These are phyloP conservation scores for Luffa aegyptiaca DNA, from an alignment of 306 rosid species.

Conservation along the genomic window DNA sequence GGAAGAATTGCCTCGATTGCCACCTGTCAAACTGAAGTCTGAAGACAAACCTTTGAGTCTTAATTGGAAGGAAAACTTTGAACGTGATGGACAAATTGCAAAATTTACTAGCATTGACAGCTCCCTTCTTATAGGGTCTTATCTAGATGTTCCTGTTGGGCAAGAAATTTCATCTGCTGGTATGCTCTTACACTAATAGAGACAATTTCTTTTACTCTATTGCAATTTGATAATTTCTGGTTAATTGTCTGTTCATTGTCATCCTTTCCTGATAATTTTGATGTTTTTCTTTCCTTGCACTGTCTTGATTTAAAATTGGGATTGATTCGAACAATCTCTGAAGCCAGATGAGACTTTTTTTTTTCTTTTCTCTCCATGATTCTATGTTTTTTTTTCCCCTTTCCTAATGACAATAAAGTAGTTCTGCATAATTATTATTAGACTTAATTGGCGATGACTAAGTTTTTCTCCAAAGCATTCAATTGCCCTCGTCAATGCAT, in stretches of 20 bases:
- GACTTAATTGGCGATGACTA: neutral
- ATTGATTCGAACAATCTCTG: neutral
- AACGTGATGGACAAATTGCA: conserved; percentile 40
- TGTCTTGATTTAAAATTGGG: neutral
- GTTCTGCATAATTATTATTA: neutral
- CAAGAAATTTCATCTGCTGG: conserved; percentile 82
- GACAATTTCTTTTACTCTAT: neutral
- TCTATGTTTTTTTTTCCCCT: neutral
- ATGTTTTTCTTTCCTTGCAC: neutral
- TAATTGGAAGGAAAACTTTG: conserved; percentile 82
- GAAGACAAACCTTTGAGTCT: conserved; percentile 63
- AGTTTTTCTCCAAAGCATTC: neutral
- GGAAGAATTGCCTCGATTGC: conserved; percentile 85
- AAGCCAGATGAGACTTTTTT: neutral
- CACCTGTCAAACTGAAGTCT: conserved; percentile 84
- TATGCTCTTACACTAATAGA: conserved; percentile 22
- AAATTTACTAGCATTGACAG: conserved; percentile 43
- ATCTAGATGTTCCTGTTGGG: conserved; percentile 83
- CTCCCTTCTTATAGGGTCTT: conserved; percentile 63
- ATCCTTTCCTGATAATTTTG: neutral
- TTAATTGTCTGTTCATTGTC: neutral
- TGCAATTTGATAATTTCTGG: neutral
- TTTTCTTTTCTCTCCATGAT: neutral
- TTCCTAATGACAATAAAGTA: neutral
- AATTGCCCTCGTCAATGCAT: neutral